Evolutionary conservation across 179 eudicot genomes (phyloP).

Genomic region (Patellifolia procumbens): DNA sequence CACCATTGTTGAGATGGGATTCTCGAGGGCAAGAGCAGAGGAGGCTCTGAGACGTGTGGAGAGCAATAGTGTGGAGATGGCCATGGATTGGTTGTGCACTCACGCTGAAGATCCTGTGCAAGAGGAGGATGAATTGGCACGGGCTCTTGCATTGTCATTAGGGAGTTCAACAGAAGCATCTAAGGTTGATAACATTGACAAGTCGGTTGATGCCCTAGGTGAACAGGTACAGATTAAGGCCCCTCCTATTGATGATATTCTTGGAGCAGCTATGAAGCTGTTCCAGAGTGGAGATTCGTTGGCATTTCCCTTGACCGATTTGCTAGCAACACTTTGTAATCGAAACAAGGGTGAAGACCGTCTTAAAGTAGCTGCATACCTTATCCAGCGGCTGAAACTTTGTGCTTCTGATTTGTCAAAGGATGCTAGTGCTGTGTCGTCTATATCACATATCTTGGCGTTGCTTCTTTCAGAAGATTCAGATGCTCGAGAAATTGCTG

Average conservation of each 20-base stretch:
- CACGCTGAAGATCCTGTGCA: constrained; percentile 94
- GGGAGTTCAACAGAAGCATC: constrained; percentile 86
- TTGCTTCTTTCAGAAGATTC: constrained; percentile 89
- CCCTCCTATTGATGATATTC: constrained; percentile 93
- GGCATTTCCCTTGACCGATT: constrained; percentile 81
- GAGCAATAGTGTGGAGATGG: constrained; percentile 96
- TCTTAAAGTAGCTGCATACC: constrained; percentile 67
- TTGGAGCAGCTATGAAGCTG: constrained; percentile 75
- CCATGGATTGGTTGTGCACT: constrained; percentile 97
- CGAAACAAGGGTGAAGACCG: constrained; percentile 94
- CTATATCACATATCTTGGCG: constrained; percentile 84
- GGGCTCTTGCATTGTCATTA: constrained; percentile 88
- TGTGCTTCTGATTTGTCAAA: constrained; percentile 65
- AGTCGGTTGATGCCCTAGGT: constrained; percentile 52
- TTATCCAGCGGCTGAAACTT: constrained; percentile 73
- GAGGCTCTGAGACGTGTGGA: constrained; percentile 93
- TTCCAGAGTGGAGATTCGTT: constrained; percentile 74
- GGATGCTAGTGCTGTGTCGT: constrained; percentile 64
- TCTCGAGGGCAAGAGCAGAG: constrained; percentile 94
- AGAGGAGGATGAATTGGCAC: constrained; percentile 95
- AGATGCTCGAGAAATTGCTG: constrained; percentile 73
- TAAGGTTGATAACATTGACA: constrained; percentile 67
- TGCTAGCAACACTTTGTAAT: constrained; percentile 87
- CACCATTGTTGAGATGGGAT: constrained; percentile 98
- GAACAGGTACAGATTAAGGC: constrained; percentile 65